Evolutionary conservation across 257 asterid species (phyloP), one percentile per base, ranked within the genome.

Genomic region (Penstemon eatonii): DNA sequence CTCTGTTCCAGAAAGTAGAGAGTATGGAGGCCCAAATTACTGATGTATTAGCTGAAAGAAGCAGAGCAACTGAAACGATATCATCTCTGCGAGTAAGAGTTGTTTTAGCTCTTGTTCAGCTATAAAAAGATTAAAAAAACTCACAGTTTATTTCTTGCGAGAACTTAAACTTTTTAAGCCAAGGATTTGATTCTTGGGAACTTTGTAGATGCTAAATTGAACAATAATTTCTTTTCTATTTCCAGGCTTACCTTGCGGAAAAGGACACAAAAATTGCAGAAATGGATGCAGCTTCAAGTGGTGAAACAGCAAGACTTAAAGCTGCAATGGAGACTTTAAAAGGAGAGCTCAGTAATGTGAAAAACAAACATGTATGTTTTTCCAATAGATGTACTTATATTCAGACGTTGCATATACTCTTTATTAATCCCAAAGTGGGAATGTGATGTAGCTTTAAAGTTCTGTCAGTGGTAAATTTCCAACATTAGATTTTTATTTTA

Each of bases 251-350:
- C 75, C 76, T 90, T 59, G 89, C 85, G 38, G 96, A 89, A 77
- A 90, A 85, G 65, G 99, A 93, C 77, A 84, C 96, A 72, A 84
- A 87, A 80, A 87, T 93, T 77, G 97, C 96, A 33, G 96, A 93
- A 80, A 84, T 90, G 90, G 97, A 93, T 76, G 99, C 95, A 70
- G 99, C 99, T 78, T 88, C 99, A 63, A 93, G 91, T 78, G 99
- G 99, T 64, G 97, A 93, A 87, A 86, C 86, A 67, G 99, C 97
- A 65, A 82, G 99, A 57, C 86, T 89, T 64, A 83, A 84, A 83
- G 99, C 97, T 78, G 87, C 92, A 39, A 76, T 93, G 75, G 96
- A 93, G 80, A 78, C 91, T 18, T 77, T 88, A 60, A 93, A 87
- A 82, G 99, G 97, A 73, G 96, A 93, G 79, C 80, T 90, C 68